Evolutionary conservation across 2,329 filamentous ascomycete species (phyloP).

Genomic region (Lecanicillium sp.): DNA sequence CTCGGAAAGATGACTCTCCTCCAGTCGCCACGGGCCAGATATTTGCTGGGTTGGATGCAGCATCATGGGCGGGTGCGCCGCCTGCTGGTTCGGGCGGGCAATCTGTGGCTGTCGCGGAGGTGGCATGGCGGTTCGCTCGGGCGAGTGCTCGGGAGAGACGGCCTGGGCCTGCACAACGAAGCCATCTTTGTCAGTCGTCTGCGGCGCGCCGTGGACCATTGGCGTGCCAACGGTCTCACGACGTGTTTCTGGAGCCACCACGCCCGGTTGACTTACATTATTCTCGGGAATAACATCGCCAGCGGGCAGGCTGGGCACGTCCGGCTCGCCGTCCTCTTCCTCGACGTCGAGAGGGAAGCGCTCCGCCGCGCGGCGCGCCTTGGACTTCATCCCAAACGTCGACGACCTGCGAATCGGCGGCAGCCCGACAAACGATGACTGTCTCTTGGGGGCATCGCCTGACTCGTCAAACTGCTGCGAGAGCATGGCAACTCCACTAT

Average conservation of each 20-base stretch:
- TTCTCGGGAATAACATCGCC: conserved; percentile 3
- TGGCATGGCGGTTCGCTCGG: background rate
- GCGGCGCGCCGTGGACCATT: background rate
- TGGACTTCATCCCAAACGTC: conserved; percentile 42
- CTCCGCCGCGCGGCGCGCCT: conserved; percentile 29
- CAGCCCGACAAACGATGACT: conserved; percentile 49
- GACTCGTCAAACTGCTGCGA: conserved; percentile 15
- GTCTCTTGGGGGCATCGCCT: conserved; percentile 31
- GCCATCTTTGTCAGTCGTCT: background rate
- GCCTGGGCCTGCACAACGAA: background rate
- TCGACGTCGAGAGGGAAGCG: conserved; percentile 28
- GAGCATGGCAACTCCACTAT: conserved; percentile 12
- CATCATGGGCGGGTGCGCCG: conserved; percentile 14
- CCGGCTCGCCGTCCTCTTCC: conserved; percentile 23
- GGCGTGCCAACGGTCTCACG: background rate
- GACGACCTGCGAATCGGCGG: conserved; percentile 54
- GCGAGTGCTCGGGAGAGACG: background rate
- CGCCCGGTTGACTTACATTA: background rate
- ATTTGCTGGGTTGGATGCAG: conserved; percentile 22
- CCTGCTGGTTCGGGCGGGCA: background rate
- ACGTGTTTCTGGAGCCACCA: too few relatives aligned
- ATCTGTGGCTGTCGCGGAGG: background rate
- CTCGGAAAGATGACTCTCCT: conserved; percentile 49
- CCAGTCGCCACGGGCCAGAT: conserved; percentile 45
- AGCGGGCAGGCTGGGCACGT: background rate